Percentiles rank a stretch among this genome's conserved stretches.
Evolutionary conservation across 257 asterid species (phyloP).

Genomic region (Fraxinus cuspidata): DNA sequence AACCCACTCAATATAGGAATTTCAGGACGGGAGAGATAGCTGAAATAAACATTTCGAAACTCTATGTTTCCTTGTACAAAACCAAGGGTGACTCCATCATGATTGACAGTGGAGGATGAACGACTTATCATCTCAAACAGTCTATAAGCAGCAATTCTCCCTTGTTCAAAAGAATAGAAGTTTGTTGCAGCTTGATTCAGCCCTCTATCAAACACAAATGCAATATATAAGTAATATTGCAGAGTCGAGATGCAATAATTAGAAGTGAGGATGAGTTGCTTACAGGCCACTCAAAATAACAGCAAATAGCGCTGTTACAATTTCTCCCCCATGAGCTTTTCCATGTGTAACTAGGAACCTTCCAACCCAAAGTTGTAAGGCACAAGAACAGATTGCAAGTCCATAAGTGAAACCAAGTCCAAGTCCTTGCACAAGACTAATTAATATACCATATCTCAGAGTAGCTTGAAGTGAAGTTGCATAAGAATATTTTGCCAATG

Average conservation of each 20-base stretch:
- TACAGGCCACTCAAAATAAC: constrained; percentile 99
- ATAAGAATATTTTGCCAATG: constrained; percentile 94
- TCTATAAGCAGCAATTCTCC: constrained; percentile 98
- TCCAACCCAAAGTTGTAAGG: constrained; percentile 99
- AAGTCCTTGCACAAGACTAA: constrained; percentile 99
- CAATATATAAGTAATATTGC: constrained; percentile 12
- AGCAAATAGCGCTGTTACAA: constrained; percentile 89
- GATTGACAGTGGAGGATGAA: constrained; percentile 75
- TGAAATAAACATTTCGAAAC: constrained; percentile 97
- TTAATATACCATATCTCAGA: constrained; percentile 93
- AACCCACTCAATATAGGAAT: constrained; percentile 98
- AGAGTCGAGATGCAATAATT: constrained; percentile 21
- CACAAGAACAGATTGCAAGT: constrained; percentile 99
- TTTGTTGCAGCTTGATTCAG: constrained; percentile 99
- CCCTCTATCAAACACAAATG: constrained; percentile 59
- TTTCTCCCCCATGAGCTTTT: constrained; percentile 93
- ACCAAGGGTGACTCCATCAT: constrained; percentile 80
- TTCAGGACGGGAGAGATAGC: constrained; percentile 98
- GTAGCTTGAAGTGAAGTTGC: constrained; percentile 99
- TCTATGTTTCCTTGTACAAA: constrained; percentile 96
- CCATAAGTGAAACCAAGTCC: constrained; percentile 99
- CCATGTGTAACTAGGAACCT: constrained; percentile 73
- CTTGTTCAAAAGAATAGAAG: constrained; percentile 97
- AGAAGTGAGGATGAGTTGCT: constrained; percentile 42
- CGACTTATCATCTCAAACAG: constrained; percentile 96